Percentiles rank a stretch among this genome's conserved stretches.
Evolutionary conservation across 73 alveolate genomes (phyloP).

Genomic region (Effrenium voratum): DNA sequence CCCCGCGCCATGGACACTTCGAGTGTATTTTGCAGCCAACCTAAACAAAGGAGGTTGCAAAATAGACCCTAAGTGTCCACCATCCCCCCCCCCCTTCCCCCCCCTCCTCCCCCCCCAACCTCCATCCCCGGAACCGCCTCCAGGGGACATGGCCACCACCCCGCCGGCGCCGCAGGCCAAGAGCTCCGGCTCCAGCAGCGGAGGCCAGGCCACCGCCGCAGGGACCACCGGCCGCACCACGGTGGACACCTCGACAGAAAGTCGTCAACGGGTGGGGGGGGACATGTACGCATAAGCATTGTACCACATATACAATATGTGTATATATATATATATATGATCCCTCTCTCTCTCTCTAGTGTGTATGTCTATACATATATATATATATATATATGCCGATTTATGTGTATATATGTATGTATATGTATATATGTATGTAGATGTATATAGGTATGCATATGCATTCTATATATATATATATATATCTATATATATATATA

Average conservation of each 20-base stretch:
- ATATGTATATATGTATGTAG: no score
- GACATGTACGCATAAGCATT: no score
- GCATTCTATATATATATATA: no score
- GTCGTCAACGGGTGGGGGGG: neutral
- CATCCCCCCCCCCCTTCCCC: neutral
- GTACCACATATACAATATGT: no score
- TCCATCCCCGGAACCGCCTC: slow-evolving; percentile 8
- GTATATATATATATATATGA: no score
- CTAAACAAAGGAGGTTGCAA: neutral
- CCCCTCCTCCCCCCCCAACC: neutral
- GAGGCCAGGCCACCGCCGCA: slow-evolving; percentile 1
- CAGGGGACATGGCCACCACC: slow-evolving; percentile 24
- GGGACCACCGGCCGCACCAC: slow-evolving; percentile 24
- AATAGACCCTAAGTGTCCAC: neutral
- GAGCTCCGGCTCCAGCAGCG: slow-evolving; percentile 27
- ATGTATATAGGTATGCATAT: no score
- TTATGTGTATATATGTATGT: no score
- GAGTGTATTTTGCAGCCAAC: neutral
- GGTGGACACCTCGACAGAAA: neutral
- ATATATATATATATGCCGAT: no score
- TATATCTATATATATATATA: no score
- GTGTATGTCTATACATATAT: no score
- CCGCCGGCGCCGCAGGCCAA: slow-evolving; percentile 22
- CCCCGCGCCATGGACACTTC: neutral
- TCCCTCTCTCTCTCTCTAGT: no score